Evolutionary conservation across 176 grass and related monocot species (phyloP).

Genomic region (Oropetium thomaeum): DNA sequence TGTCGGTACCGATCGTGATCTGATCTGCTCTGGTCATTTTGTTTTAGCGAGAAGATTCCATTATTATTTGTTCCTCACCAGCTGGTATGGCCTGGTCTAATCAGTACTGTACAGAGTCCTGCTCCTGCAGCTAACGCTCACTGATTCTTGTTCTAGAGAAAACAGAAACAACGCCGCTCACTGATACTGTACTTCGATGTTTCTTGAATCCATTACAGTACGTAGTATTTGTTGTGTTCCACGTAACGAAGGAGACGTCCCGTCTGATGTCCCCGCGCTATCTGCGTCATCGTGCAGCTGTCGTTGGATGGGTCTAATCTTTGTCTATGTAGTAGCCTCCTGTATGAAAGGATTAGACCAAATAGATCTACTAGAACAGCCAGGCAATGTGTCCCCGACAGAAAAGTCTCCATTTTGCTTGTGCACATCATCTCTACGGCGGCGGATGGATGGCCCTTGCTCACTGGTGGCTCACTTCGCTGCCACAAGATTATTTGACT

Average conservation of each 20-base stretch:
- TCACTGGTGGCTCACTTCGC: neutral
- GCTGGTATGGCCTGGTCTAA: neutral
- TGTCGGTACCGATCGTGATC: neutral
- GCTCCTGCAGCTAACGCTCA: neutral
- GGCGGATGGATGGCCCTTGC: too few species aligned
- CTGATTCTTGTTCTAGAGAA: neutral
- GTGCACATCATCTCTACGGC: neutral
- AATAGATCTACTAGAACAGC: neutral
- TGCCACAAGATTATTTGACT: neutral
- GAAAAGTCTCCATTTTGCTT: neutral
- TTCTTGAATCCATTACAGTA: too few species aligned
- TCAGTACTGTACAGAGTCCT: too few species aligned
- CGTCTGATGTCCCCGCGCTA: neutral
- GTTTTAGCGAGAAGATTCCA: neutral
- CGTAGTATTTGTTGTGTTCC: neutral
- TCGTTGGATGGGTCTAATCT: neutral
- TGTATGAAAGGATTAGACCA: neutral
- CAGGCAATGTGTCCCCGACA: neutral
- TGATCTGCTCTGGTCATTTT: neutral
- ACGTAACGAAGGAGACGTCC: neutral
- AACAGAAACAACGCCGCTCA: neutral
- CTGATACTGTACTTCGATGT: too few species aligned
- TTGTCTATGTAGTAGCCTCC: too few species aligned
- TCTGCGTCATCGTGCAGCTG: neutral
- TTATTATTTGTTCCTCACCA: neutral